Conservation (phyloP, 257 asterid genomes). For the Orobanche coerulescens region DNA sequence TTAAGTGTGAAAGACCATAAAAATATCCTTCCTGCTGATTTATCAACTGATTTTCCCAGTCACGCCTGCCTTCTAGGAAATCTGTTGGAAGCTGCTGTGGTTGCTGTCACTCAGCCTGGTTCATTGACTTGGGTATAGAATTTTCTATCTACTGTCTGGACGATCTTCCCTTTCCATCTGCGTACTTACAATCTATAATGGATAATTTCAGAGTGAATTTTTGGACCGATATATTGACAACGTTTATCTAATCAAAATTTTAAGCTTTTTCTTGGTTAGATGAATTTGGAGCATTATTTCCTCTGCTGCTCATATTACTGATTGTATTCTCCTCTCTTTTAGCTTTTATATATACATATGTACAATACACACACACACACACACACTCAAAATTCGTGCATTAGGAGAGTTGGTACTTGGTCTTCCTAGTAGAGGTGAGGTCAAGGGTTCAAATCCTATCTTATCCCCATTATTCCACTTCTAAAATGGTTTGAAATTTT, state of each 20-base stretch:
- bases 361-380: too few species aligned
- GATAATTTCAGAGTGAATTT: constrained; percentile 13
- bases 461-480: too few species aligned
- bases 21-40: constrained; percentile 58
- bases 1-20: constrained; percentile 51
- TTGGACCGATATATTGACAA: neutral
- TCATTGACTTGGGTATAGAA: constrained; percentile 66
- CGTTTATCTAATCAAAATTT: neutral
- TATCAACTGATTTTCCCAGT: constrained; percentile 72
- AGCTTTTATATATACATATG: neutral
- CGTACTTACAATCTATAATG: constrained; percentile 7
- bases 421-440: too few species aligned
- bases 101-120: constrained; percentile 55
- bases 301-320: constrained; percentile 3
- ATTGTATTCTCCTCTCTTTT: neutral
- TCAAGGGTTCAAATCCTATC: too few species aligned
- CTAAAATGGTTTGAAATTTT: too few species aligned
- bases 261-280: constrained; percentile 7
- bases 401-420: too few species aligned
- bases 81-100: constrained; percentile 75
- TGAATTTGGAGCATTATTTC: constrained; percentile 10
- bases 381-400: too few species aligned
- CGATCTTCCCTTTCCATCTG: constrained; percentile 5
- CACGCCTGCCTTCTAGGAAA: constrained; percentile 87
- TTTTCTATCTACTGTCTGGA: constrained; percentile 8